Percentiles rank a stretch among this genome's conserved stretches.
These are phyloP conservation scores for Colletotrichum phormii DNA, from an alignment of 2,329 filamentous ascomycete species.

Conservation along the genomic window DNA sequence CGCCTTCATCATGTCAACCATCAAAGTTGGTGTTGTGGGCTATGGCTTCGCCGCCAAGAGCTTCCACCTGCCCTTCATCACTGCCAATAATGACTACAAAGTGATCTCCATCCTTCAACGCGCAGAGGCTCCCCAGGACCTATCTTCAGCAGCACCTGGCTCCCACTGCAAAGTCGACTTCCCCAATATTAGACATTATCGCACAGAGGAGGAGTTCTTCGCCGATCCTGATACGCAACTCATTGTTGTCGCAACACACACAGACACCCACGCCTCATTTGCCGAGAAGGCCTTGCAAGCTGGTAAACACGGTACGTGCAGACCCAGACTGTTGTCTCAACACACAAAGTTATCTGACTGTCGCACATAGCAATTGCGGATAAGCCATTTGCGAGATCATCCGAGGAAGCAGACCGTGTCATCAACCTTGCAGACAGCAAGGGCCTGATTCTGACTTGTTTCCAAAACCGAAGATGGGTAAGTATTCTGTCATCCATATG, in stretches of 20 bases:
- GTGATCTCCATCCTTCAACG: slow-evolving; percentile 62
- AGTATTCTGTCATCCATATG: background rate
- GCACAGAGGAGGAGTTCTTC: slow-evolving; percentile 68
- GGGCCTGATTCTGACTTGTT: slow-evolving; percentile 61
- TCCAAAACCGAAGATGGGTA: slow-evolving; percentile 52
- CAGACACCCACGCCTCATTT: slow-evolving; percentile 61
- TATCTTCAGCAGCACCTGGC: slow-evolving; percentile 42
- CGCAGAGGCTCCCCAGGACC: slow-evolving; percentile 49
- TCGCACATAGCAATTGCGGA: slow-evolving; percentile 66
- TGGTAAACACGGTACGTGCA: slow-evolving; percentile 65
- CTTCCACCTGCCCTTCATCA: slow-evolving; percentile 64
- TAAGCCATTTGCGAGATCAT: slow-evolving; percentile 73
- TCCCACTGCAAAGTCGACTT: slow-evolving; percentile 62
- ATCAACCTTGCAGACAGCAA: slow-evolving; percentile 59
- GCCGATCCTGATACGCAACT: slow-evolving; percentile 69
- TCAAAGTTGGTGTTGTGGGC: slow-evolving; percentile 62
- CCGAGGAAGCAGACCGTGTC: slow-evolving; percentile 66
- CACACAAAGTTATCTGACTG: background rate
- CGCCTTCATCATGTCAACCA: slow-evolving; percentile 36
- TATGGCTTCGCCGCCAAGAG: slow-evolving; percentile 61
- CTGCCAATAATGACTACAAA: slow-evolving; percentile 56
- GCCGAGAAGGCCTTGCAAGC: slow-evolving; percentile 65
- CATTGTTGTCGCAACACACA: slow-evolving; percentile 70
- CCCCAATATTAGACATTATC: slow-evolving; percentile 65
- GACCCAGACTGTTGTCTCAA: no score